Evolutionary conservation across 1,139 yeast species (phyloP).

Genomic region (Candida neerlandica): DNA sequence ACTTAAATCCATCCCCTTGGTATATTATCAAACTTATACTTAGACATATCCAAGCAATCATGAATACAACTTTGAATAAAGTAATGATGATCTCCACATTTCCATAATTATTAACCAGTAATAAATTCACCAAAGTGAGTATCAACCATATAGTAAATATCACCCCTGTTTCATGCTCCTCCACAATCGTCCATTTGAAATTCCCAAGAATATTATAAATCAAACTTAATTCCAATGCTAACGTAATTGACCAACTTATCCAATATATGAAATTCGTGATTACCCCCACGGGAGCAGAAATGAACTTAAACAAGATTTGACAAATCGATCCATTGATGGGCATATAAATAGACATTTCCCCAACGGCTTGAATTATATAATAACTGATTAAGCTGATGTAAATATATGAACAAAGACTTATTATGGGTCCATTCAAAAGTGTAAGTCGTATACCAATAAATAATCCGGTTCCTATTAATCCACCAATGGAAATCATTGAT

Average conservation of each 20-base stretch:
- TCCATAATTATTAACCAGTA: conserved; percentile 28
- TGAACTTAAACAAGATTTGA: conserved; percentile 23
- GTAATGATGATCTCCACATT: conserved; percentile 24
- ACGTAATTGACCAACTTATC: conserved; percentile 30
- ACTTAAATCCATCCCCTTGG: conserved; percentile 11
- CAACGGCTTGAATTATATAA: conserved; percentile 22
- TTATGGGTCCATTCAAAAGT: conserved; percentile 23
- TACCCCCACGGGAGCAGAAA: conserved; percentile 22
- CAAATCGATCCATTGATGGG: conserved; percentile 27
- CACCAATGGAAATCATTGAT: conserved; percentile 29
- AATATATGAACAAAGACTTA: conserved; percentile 21
- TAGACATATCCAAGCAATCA: conserved; percentile 20
- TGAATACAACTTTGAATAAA: conserved; percentile 22
- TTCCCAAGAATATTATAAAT: conserved; percentile 16
- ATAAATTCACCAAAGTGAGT: conserved; percentile 22
- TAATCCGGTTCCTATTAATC: conserved; percentile 32
- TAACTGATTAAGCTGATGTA: conserved; percentile 22
- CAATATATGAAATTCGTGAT: conserved; percentile 27
- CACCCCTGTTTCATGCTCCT: conserved; percentile 8
- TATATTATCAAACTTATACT: conserved; percentile 6
- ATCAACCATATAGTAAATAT: conserved; percentile 19
- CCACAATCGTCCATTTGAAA: conserved; percentile 18
- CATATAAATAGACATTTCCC: conserved; percentile 24
- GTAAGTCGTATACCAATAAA: conserved; percentile 24
- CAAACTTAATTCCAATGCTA: conserved; percentile 27